These are phyloP conservation scores for Lactarius akahatsu DNA, from an alignment of 768 basidiomycete genomes.

Conservation along the genomic window DNA sequence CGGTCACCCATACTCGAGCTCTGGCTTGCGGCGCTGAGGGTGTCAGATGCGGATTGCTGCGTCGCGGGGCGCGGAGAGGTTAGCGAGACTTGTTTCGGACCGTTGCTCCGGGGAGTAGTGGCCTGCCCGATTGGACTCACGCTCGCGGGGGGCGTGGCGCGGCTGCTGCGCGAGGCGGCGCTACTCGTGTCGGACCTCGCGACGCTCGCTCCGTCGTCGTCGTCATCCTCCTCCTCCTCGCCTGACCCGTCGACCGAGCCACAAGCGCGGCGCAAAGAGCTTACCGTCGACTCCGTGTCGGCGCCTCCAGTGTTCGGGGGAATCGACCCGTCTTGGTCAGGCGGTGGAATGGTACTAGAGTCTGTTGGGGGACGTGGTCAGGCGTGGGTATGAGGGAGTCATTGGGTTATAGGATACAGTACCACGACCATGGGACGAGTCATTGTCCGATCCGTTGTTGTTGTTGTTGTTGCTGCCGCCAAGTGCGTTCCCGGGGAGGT, in stretches of 20 bases:
- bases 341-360: not conserved
- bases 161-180: not conserved
- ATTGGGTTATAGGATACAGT: not conserved
- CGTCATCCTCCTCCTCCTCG: not conserved
- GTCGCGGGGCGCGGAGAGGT: not conserved
- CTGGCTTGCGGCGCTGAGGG: not conserved
- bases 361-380: not conserved
- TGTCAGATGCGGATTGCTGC: not conserved
- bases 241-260: not conserved
- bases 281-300: not conserved
- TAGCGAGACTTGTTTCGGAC: not conserved
- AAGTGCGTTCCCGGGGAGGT: no score
- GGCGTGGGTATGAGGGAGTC: not conserved
- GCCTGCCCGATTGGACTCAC: not conserved
- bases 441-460: not conserved
- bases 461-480: not conserved
- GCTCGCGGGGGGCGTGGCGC: not conserved
- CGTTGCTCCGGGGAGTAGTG: not conserved
- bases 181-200: not conserved
- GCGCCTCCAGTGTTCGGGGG: not conserved
- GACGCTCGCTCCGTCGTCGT: not conserved
- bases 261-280: slow-evolving; percentile 1
- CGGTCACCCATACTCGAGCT: not conserved
- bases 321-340: not conserved
- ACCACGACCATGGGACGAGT: not conserved